Evolutionary conservation across 257 asterid species (phyloP).

Genomic region (Lavandula angustifolia): DNA sequence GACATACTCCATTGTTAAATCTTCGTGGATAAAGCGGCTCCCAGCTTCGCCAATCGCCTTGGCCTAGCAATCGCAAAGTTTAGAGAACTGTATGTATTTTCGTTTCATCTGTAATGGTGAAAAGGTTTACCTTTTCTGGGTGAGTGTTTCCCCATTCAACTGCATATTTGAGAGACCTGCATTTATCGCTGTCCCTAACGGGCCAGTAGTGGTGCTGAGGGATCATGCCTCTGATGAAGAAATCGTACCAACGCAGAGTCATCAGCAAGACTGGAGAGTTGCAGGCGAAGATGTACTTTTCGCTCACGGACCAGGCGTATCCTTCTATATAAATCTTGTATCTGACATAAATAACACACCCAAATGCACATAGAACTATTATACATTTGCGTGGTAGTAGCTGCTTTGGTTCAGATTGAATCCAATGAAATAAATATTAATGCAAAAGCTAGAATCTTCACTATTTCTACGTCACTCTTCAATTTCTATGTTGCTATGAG

Average conservation of each 20-base stretch:
- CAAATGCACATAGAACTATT: too few species aligned
- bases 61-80: constrained; percentile 43
- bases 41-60: constrained; percentile 75
- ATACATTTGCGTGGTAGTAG: too few species aligned
- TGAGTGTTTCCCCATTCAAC: constrained; percentile 89
- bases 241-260: constrained; percentile 70
- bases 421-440: too few species aligned
- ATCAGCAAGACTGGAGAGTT: constrained; percentile 72
- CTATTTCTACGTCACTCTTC: too few species aligned
- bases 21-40: constrained; percentile 70
- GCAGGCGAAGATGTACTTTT: constrained; percentile 83
- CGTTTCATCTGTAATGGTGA: background rate
- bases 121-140: constrained; percentile 49
- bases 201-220: constrained; percentile 93
- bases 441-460: too few species aligned
- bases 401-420: too few species aligned
- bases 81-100: too few species aligned
- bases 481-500: too few species aligned
- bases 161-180: constrained; percentile 76
- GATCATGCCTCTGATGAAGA: constrained; percentile 72
- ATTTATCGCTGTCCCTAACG: constrained; percentile 55
- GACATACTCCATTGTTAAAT: constrained; percentile 69
- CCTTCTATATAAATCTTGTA: constrained; percentile 92
- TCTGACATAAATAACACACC: constrained; percentile 34
- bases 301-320: constrained; percentile 87